phyloP scores from a whole-genome alignment of 2,329 filamentous ascomycete species.

The Stachybotrys elegans region DNA sequence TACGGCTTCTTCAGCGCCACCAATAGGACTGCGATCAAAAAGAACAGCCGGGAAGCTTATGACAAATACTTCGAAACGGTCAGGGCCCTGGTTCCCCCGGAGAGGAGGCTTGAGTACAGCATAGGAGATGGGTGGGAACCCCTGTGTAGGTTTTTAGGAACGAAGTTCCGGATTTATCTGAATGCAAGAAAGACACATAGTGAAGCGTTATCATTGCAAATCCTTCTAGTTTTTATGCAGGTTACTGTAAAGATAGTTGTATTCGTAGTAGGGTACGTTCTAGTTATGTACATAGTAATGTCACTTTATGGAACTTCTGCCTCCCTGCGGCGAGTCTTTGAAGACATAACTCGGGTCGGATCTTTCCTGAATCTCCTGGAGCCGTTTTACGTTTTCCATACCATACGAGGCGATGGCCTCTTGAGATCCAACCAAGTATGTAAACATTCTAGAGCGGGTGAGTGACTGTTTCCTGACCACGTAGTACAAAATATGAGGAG shows the following conservation, averaged over 20 bases:
- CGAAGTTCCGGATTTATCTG: not conserved
- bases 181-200: not conserved
- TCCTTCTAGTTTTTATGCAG: not conserved
- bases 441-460: no score
- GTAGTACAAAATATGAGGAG: no score
- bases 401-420: no score
- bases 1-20: not conserved
- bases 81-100: conserved; percentile 6
- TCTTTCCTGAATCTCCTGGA: no score
- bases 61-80: conserved; percentile 13
- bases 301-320: no score
- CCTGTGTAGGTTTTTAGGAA: conserved; percentile 20
- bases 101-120: conserved; percentile 15
- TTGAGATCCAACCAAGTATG: no score
- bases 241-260: not conserved
- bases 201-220: not conserved
- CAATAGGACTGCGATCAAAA: not conserved
- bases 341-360: no score
- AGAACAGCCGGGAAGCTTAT: conserved; percentile 9
- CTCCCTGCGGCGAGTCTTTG: no score
- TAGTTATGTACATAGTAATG: no score
- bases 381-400: no score
- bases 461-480: no score
- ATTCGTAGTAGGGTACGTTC: no score
- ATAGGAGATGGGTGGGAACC: conserved; percentile 18